phyloP scores from a whole-genome alignment of 257 asterid species.

The Echium plantagineum region DNA sequence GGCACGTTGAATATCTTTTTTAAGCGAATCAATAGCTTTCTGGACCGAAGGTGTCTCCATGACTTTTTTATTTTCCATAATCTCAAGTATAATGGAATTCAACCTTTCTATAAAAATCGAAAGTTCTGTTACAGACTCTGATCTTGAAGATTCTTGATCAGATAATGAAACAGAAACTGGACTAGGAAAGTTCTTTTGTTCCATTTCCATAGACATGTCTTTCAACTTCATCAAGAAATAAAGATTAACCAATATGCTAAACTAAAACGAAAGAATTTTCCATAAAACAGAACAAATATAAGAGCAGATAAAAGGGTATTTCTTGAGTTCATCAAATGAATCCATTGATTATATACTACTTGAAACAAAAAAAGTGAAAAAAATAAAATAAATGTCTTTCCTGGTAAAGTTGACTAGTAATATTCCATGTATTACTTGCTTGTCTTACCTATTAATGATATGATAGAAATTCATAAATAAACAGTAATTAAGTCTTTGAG shows the following conservation, averaged over 20 bases:
- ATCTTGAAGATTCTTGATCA: constrained; percentile 33
- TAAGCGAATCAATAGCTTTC: constrained; percentile 60
- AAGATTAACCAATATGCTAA: neutral
- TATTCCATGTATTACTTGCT: neutral
- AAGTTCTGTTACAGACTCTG: constrained; percentile 43
- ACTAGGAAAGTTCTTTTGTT: constrained; percentile 13
- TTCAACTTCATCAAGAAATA: constrained; percentile 2
- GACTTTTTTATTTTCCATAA: constrained; percentile 28
- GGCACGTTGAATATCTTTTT: constrained; percentile 43
- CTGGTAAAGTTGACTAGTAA: neutral
- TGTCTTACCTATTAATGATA: neutral
- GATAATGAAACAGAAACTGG: constrained; percentile 10
- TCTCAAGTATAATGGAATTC: constrained; percentile 43
- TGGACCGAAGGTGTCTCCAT: constrained; percentile 29
- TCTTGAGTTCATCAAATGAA: neutral
- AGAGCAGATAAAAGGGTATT: neutral
- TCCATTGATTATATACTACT: neutral
- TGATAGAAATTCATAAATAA: neutral
- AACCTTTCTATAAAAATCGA: constrained; percentile 48
- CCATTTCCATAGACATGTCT: constrained; percentile 16
- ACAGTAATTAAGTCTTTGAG: neutral
- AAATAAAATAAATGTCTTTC: neutral
- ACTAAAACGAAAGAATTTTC: neutral
- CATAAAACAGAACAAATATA: neutral
- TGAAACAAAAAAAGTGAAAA: neutral